These are phyloP conservation scores for Sphaerostilbella broomeana DNA, from an alignment of 2,329 filamentous ascomycete species.

Conservation along the genomic window DNA sequence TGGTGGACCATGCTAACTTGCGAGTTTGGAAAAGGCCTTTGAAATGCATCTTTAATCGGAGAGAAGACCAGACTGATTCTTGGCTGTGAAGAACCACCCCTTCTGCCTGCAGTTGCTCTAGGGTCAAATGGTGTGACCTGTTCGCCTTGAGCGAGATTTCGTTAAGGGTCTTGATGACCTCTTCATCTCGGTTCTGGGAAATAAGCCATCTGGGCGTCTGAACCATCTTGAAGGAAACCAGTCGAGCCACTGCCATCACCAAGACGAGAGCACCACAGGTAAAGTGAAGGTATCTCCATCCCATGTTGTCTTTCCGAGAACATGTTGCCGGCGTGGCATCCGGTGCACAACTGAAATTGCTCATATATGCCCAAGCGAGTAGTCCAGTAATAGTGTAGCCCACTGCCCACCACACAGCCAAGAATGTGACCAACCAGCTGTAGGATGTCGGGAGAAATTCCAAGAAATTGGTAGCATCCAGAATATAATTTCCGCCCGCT, in stretches of 20 bases:
- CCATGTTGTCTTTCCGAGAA: slow-evolving; percentile 11
- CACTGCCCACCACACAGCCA: slow-evolving; percentile 14
- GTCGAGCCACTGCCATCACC: slow-evolving; percentile 10
- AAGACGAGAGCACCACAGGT: slow-evolving; percentile 9
- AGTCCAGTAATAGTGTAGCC: slow-evolving; percentile 12
- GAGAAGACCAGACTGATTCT: slow-evolving; percentile 12
- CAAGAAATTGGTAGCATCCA: slow-evolving; percentile 12
- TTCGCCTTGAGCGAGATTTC: slow-evolving; percentile 8
- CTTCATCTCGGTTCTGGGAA: slow-evolving; percentile 12
- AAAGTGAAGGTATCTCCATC: slow-evolving; percentile 14
- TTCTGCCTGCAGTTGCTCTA: slow-evolving; percentile 10
- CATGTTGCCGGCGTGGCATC: slow-evolving; percentile 8
- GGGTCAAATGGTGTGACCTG: slow-evolving; percentile 5
- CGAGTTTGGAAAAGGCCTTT: slow-evolving; percentile 13
- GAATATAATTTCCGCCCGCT: slow-evolving; percentile 13
- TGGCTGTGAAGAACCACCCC: slow-evolving; percentile 12
- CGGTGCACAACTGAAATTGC: slow-evolving; percentile 12
- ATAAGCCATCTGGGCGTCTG: slow-evolving; percentile 14
- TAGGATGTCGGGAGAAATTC: slow-evolving; percentile 12
- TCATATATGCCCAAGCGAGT: slow-evolving; percentile 13
- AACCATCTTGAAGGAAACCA: slow-evolving; percentile 11
- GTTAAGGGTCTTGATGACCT: slow-evolving; percentile 12
- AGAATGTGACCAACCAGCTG: slow-evolving; percentile 13
- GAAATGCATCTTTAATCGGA: slow-evolving; percentile 13
- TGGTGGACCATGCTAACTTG: slow-evolving; percentile 9